Base-by-base conservation (phyloP, 2,329 filamentous ascomycete genomes). In the Phaeosphaeria sp. region DNA sequence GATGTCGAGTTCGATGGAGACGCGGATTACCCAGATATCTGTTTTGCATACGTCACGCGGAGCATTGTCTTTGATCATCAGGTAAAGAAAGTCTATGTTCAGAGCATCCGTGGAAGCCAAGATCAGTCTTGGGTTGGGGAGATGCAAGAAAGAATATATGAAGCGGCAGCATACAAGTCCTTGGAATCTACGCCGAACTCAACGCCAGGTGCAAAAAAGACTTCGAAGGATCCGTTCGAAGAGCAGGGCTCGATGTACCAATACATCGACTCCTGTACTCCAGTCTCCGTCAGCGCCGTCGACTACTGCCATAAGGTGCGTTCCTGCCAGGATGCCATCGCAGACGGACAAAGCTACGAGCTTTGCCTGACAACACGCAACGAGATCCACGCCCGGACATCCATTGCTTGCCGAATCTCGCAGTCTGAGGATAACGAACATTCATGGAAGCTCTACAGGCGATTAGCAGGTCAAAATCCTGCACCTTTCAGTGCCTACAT, bases 401-500 rank as follows among this genome's bases (percentile, higher is more conserved):
- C 72, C 22, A 56, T 59, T 6, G 58, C 64, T 20, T 70, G 70
- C 53, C 62, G 58, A 21, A 64, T 68, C 3, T 69, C 66, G 73
- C 20, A 79, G 65, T 42, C 74, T 61, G 63, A 73, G 42, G 64
- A 47, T 72, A 77, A 64, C 57, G 67, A 68, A 30, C 67, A 73
- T 13, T 79, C 62, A 65, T 96, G 91, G 91, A 77, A 84, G 5
- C 81, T 96, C 25, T 96, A 93, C 79, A 86, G 86, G 45, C 82
- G 85, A 1, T 84, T 96, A 1, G 87, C 90, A 33, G 79, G 81
- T 3, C 84, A 86, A 46, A 95, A 96, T 58, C 91, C 92, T 0
- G 91, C 92, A 0, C 91, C 92, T 0, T 96, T 96, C 78, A 91
- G 91, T 22, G 93, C 92, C 0, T 97, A 91, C 73, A 80, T 96